Conservation (phyloP, 192 early-diverging fungal genomes). For the Chytriomyces sp. region DNA sequence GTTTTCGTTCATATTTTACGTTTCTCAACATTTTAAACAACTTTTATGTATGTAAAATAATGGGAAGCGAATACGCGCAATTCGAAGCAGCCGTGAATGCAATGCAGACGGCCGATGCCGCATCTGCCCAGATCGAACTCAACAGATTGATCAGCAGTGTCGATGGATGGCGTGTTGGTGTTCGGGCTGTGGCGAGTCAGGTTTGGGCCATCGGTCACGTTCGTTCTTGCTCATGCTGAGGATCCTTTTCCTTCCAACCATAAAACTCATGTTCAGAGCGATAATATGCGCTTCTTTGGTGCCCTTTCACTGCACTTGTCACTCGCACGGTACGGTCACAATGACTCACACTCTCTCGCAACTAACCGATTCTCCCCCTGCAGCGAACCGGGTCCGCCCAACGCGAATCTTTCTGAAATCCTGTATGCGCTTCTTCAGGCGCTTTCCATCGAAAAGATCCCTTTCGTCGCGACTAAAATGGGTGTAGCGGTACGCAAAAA, state of each 20-base stretch:
- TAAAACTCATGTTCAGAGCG: not conserved
- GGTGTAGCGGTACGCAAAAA: constrained; percentile 11
- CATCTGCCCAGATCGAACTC: not conserved
- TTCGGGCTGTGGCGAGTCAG: too few relatives aligned
- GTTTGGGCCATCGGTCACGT: not conserved
- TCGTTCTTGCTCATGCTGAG: not conserved
- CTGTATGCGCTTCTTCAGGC: constrained; percentile 11
- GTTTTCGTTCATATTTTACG: too few relatives aligned
- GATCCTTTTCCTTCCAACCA: not conserved
- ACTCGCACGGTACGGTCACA: constrained; percentile 4
- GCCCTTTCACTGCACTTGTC: constrained; percentile 19
- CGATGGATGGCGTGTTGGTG: not conserved
- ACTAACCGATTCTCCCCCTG: not conserved
- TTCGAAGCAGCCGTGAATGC: constrained; percentile 9
- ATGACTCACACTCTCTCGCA: not conserved
- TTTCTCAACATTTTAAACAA: too few relatives aligned
- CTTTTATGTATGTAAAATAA: too few relatives aligned
- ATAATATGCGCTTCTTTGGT: constrained; percentile 25
- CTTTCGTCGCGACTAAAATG: constrained; percentile 26
- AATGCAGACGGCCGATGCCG: not conserved
- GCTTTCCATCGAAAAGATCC: not conserved
- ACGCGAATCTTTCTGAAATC: not conserved
- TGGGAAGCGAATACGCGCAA: not conserved
- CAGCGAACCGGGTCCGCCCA: constrained; percentile 26
- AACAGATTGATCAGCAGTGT: not conserved